Evolutionary conservation across 2,329 filamentous ascomycete genomes (phyloP).

Genomic region (Fusarium sp.): DNA sequence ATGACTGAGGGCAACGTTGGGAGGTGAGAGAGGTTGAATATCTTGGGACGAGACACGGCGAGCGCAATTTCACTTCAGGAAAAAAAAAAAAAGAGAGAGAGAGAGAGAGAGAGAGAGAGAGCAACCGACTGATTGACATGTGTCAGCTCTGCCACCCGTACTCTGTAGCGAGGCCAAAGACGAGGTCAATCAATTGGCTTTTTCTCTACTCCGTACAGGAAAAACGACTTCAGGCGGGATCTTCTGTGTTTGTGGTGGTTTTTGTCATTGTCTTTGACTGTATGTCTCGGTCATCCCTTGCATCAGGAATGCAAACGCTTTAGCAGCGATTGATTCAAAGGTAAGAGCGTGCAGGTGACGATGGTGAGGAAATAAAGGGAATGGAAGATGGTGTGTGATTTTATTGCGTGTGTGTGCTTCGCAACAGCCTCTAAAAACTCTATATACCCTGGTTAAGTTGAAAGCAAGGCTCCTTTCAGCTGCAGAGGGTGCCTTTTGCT

Average conservation of each 20-base stretch:
- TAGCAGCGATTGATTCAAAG: conserved; percentile 14
- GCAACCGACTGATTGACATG: neutral
- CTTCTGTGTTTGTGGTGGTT: neutral
- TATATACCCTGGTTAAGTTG: conserved; percentile 9
- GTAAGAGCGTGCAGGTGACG: conserved; percentile 13
- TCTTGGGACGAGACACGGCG: neutral
- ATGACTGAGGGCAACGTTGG: neutral
- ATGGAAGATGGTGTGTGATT: neutral
- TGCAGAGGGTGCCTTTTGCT: conserved; percentile 1
- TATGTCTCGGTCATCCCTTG: conserved; percentile 24
- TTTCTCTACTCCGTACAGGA: too few species aligned
- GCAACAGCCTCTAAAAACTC: conserved; percentile 7
- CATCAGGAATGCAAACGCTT: conserved; percentile 35
- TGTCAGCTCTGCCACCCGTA: neutral
- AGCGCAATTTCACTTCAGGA: neutral
- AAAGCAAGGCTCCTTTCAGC: conserved; percentile 1
- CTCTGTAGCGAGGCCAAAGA: neutral
- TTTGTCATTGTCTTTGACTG: conserved; percentile 24
- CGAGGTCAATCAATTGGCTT: too few species aligned
- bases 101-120: too few species aligned
- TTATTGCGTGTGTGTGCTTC: too few species aligned
- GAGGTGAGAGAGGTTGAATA: conserved; percentile 4
- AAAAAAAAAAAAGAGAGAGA: neutral
- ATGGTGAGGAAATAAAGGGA: conserved; percentile 5
- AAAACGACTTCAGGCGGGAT: neutral